A percentile compares a stretch with the other conserved stretches of the same genome.
phyloP scores from a whole-genome alignment of 768 basidiomycete species.

The Trametes gibbosa region DNA sequence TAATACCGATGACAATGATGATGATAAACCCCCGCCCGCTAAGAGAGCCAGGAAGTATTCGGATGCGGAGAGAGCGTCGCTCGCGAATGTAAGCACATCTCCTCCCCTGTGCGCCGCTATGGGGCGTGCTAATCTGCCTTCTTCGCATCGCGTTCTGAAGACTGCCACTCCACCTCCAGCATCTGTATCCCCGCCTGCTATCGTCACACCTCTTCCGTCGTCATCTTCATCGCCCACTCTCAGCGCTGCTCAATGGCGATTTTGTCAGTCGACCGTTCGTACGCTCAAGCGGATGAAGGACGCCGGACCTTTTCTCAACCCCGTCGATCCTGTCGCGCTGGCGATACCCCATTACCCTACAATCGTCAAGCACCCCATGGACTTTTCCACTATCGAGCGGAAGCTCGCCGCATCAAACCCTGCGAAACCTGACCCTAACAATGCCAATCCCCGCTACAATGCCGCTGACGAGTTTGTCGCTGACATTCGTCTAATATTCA shows the following conservation, averaged over 20 bases:
- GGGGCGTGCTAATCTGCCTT: conserved; percentile 50
- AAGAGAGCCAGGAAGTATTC: conserved; percentile 77
- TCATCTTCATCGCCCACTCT: conserved; percentile 42
- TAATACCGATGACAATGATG: conserved; percentile 44
- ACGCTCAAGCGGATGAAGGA: conserved; percentile 86
- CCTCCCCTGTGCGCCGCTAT: conserved; percentile 45
- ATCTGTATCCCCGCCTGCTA: conserved; percentile 37
- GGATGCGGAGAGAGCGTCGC: conserved; percentile 71
- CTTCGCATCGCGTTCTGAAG: conserved; percentile 40
- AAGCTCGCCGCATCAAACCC: conserved; percentile 83
- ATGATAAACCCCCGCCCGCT: conserved; percentile 71
- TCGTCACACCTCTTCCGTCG: conserved; percentile 14
- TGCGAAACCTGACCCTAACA: conserved; percentile 67
- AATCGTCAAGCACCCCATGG: conserved; percentile 92
- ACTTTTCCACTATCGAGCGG: conserved; percentile 87
- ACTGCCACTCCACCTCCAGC: conserved; percentile 74
- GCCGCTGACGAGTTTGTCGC: conserved; percentile 76
- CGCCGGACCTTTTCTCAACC: conserved; percentile 73
- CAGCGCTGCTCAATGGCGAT: conserved; percentile 72
- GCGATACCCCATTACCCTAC: conserved; percentile 85
- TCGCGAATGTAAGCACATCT: conserved; percentile 65
- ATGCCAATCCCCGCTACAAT: conserved; percentile 71
- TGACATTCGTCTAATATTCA: conserved; percentile 87
- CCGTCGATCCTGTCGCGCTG: conserved; percentile 85
- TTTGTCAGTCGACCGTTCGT: conserved; percentile 73